These are phyloP conservation scores for Suillus americanus DNA, from an alignment of 768 basidiomycete species.

Conservation along the genomic window DNA sequence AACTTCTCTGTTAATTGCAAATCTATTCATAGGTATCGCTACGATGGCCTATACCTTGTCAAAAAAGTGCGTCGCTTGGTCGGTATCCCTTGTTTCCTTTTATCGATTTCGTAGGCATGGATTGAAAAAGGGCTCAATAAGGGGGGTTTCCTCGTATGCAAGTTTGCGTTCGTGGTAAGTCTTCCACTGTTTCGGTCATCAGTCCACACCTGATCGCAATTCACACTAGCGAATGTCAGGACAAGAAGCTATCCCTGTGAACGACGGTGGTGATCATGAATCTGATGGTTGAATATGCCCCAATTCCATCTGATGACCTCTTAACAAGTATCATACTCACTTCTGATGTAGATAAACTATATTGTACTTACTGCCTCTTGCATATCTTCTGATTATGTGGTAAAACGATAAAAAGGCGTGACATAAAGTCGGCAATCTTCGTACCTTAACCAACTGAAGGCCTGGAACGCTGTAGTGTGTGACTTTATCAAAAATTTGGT, in stretches of 20 bases:
- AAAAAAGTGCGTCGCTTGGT: conserved; percentile 50
- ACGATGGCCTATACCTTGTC: conserved; percentile 85
- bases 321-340: neutral
- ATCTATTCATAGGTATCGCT: conserved; percentile 63
- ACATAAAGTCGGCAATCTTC: neutral
- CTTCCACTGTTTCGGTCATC: neutral
- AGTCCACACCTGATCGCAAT: neutral
- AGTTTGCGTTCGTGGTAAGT: conserved; percentile 78
- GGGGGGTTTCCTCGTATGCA: conserved; percentile 78
- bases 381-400: neutral
- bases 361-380: neutral
- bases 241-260: conserved; percentile 26
- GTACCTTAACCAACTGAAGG: conserved; percentile 15
- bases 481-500: neutral
- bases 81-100: neutral
- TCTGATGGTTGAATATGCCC: conserved; percentile 7
- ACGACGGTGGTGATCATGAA: conserved; percentile 11
- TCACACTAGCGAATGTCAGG: conserved; percentile 23
- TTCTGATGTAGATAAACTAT: neutral
- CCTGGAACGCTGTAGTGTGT: neutral
- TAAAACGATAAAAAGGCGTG: neutral
- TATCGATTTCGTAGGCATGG: conserved; percentile 54
- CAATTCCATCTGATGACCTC: neutral
- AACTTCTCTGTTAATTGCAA: neutral
- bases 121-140: conserved; percentile 67